Conservation (phyloP, 768 basidiomycete genomes). For the Tulasnella sp. region DNA sequence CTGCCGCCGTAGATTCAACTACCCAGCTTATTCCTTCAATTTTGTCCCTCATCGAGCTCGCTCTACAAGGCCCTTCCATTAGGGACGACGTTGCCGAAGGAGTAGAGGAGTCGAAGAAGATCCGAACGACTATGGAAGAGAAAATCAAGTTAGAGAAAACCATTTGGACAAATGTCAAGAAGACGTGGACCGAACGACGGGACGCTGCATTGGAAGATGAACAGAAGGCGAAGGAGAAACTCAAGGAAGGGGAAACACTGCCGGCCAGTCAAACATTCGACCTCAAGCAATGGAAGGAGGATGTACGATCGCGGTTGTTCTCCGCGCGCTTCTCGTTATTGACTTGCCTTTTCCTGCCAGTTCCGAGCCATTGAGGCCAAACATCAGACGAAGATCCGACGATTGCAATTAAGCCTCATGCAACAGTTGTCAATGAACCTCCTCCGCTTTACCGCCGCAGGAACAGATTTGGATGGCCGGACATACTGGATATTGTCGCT, state of each 20-base stretch:
- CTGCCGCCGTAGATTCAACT: slow-evolving; percentile 45
- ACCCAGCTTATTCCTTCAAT: slow-evolving; percentile 71
- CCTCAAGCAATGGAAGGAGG: slow-evolving; percentile 35
- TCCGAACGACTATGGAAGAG: slow-evolving; percentile 56
- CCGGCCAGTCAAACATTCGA: slow-evolving; percentile 27
- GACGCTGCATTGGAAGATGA: slow-evolving; percentile 40
- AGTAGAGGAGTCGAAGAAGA: slow-evolving; percentile 58
- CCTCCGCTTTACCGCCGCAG: slow-evolving; percentile 64
- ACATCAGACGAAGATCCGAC: slow-evolving; percentile 56
- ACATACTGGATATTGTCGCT: slow-evolving; percentile 64
- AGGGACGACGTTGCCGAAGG: slow-evolving; percentile 67
- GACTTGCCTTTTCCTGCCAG: slow-evolving; percentile 25
- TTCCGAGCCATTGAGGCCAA: slow-evolving; percentile 40
- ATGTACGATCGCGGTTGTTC: slow-evolving; percentile 30
- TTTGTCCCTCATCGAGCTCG: slow-evolving; percentile 58
- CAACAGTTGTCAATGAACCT: slow-evolving; percentile 52
- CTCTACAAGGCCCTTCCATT: slow-evolving; percentile 52
- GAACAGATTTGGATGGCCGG: slow-evolving; percentile 68
- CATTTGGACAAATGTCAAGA: slow-evolving; percentile 53
- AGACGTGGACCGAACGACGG: slow-evolving; percentile 44
- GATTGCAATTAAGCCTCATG: slow-evolving; percentile 55
- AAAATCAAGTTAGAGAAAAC: slow-evolving; percentile 60
- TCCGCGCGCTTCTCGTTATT: neutral
- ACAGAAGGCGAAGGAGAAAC: slow-evolving; percentile 32
- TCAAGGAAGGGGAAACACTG: neutral